Evolutionary conservation across 768 basidiomycete genomes (phyloP).

Genomic region (Kwoniella botswanensis): DNA sequence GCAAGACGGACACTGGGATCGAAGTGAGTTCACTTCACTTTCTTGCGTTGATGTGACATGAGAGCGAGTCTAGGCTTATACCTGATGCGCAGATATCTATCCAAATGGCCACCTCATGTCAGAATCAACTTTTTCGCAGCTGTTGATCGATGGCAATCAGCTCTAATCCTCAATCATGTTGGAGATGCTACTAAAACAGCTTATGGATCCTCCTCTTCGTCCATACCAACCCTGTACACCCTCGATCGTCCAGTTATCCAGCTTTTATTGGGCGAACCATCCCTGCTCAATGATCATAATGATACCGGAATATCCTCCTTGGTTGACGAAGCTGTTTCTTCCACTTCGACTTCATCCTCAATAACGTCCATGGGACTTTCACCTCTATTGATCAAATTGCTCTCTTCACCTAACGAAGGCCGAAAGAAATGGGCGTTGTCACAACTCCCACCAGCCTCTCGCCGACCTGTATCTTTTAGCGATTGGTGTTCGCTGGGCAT

Average conservation of each 20-base stretch:
- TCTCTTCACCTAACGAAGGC: slow-evolving; percentile 23
- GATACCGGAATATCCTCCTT: slow-evolving; percentile 23
- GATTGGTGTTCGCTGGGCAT: slow-evolving; percentile 49
- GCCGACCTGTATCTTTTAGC: slow-evolving; percentile 36
- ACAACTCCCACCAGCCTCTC: slow-evolving; percentile 31
- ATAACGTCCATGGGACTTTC: slow-evolving; percentile 29
- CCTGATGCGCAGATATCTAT: slow-evolving; percentile 69
- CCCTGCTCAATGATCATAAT: slow-evolving; percentile 25
- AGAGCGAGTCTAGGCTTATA: slow-evolving; percentile 14
- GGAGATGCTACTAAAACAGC: slow-evolving; percentile 51
- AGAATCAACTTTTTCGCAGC: slow-evolving; percentile 67
- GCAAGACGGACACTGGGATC: slow-evolving; percentile 69
- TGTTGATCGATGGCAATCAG: slow-evolving; percentile 72
- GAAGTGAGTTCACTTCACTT: slow-evolving; percentile 65
- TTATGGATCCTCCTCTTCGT: slow-evolving; percentile 53
- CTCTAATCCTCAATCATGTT: slow-evolving; percentile 64
- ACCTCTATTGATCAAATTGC: slow-evolving; percentile 26
- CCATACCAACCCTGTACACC: slow-evolving; percentile 18
- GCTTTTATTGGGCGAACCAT: slow-evolving; percentile 45
- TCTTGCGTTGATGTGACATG: background rate
- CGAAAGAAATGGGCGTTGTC: slow-evolving; percentile 33
- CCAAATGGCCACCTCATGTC: slow-evolving; percentile 65
- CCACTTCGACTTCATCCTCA: background rate
- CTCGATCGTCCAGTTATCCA: slow-evolving; percentile 40
- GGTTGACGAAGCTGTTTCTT: slow-evolving; percentile 22